Conservation (phyloP, 2,329 filamentous ascomycete species). For the Diaporthe citri region DNA sequence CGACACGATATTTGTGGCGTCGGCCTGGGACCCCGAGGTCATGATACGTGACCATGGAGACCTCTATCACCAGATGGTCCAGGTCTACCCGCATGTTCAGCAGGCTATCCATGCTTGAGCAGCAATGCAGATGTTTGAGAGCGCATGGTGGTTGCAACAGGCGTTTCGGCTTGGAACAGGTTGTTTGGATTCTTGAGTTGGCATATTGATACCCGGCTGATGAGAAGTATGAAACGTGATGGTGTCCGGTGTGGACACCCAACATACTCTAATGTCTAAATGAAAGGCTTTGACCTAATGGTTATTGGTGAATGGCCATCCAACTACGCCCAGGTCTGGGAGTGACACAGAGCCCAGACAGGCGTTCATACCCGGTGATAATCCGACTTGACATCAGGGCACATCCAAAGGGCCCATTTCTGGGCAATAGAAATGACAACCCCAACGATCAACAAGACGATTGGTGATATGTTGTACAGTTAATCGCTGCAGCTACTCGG, state of each 20-base stretch:
- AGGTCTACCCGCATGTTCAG: conserved; percentile 87
- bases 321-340: not conserved
- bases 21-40: conserved; percentile 77
- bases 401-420: not conserved
- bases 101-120: conserved; percentile 76
- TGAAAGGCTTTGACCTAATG: not conserved
- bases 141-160: not conserved
- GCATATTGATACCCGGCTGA: conserved; percentile 7
- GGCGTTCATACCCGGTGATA: not conserved
- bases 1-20: conserved; percentile 90
- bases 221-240: not conserved
- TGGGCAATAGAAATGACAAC: not conserved
- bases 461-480: not conserved
- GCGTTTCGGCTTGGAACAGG: conserved; percentile 7
- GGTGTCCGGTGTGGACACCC: not conserved
- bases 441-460: not conserved
- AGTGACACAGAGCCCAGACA: not conserved
- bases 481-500: conserved; percentile 10
- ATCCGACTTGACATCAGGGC: not conserved
- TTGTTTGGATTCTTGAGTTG: not conserved
- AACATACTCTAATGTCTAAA: conserved; percentile 8
- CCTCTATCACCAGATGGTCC: conserved; percentile 82
- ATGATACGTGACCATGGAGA: conserved; percentile 85
- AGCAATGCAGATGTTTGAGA: not conserved
- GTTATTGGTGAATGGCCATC: no score